A percentile compares a stretch with the other conserved stretches of the same genome.
Evolutionary conservation across 805 yeast species (phyloP).

Genomic region (Starmerella khaoyaiensis): DNA sequence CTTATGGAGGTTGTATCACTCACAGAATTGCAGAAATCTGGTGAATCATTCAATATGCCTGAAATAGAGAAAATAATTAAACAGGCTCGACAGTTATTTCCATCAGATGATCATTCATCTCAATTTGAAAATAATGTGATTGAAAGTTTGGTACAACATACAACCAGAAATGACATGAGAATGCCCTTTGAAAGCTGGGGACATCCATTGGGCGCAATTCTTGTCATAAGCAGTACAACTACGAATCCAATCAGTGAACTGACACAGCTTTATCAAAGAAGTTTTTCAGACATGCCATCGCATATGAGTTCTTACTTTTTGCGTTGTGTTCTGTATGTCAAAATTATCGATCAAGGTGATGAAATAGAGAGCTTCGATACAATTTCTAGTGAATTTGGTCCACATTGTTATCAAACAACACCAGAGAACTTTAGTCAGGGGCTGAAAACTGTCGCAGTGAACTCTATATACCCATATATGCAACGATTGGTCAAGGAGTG

Average conservation of each 20-base stretch:
- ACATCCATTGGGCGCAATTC: conserved; percentile 69
- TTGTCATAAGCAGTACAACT: conserved; percentile 49
- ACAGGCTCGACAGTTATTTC: too few relatives aligned
- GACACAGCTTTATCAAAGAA: conserved; percentile 37
- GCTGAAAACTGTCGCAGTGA: conserved; percentile 37
- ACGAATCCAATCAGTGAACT: conserved; percentile 47
- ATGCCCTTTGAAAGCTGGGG: conserved; percentile 78
- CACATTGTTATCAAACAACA: conserved; percentile 25
- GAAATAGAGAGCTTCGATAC: conserved; percentile 10
- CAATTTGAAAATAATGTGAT: too few relatives aligned
- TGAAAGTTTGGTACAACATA: too few relatives aligned
- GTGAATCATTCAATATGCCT: too few relatives aligned
- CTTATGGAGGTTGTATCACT: too few relatives aligned
- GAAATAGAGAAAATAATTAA: too few relatives aligned
- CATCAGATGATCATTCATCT: too few relatives aligned
- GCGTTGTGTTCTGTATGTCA: conserved; percentile 13
- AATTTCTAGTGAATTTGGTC: conserved; percentile 23
- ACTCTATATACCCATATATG: conserved; percentile 66
- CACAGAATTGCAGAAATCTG: too few relatives aligned
- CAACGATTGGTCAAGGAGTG: conserved; percentile 64
- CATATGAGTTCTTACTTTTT: conserved; percentile 20
- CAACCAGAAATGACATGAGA: too few relatives aligned
- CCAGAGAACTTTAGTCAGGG: too few relatives aligned
- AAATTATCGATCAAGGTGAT: not conserved
- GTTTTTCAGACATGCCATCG: conserved; percentile 28